Evolutionary conservation across 805 yeast genomes (phyloP).

Genomic region (Candida berthetii): DNA sequence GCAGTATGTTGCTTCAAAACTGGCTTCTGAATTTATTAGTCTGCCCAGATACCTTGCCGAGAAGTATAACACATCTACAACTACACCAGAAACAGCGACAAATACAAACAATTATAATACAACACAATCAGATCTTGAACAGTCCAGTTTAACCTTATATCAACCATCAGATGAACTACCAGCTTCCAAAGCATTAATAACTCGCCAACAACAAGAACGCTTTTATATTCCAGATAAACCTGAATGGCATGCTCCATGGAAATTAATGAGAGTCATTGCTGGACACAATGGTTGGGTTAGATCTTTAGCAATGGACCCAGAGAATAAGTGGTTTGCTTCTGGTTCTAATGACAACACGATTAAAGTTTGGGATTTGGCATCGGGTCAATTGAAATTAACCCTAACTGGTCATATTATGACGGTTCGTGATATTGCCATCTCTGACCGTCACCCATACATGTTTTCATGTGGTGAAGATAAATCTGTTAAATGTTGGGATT

Average conservation of each 20-base stretch:
- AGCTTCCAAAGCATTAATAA: slow-evolving; percentile 9
- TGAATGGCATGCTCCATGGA: slow-evolving; percentile 62
- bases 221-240: slow-evolving; percentile 17
- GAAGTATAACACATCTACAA: slow-evolving; percentile 1
- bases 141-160: neutral
- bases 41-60: neutral
- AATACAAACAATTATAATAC: neutral
- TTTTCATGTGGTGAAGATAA: slow-evolving; percentile 94
- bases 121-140: neutral
- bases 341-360: slow-evolving; percentile 88
- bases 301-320: slow-evolving; percentile 76
- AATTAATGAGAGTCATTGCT: slow-evolving; percentile 61
- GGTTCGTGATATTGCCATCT: slow-evolving; percentile 69
- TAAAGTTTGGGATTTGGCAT: slow-evolving; percentile 85
- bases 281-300: slow-evolving; percentile 96
- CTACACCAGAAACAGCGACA: no score
- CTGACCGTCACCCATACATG: slow-evolving; percentile 76
- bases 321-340: slow-evolving; percentile 85
- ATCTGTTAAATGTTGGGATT: slow-evolving; percentile 91
- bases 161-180: slow-evolving; percentile 2
- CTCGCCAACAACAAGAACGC: slow-evolving; percentile 6
- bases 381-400: slow-evolving; percentile 63
- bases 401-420: slow-evolving; percentile 91
- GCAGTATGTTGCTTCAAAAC: neutral
- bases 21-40: neutral